Conservation (phyloP, 2,329 filamentous ascomycete species). For the Trichophyton simii region DNA sequence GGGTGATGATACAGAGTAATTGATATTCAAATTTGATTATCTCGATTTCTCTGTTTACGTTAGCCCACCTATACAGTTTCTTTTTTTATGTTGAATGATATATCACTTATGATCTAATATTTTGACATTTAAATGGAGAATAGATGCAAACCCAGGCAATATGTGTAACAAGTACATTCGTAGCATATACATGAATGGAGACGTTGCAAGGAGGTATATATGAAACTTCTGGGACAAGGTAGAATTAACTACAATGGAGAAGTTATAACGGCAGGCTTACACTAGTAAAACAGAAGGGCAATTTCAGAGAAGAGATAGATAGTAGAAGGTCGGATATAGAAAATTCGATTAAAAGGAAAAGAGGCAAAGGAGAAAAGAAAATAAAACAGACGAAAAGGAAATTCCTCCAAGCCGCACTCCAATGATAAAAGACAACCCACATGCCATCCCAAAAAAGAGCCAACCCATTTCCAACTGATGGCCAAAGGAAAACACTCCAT, state of each 20-base stretch:
- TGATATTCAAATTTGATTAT: not conserved
- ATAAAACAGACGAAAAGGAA: not conserved
- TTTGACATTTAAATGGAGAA: not conserved
- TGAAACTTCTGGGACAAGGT: not conserved
- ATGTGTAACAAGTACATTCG: not conserved
- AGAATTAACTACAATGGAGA: not conserved
- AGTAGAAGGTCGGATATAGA: not conserved
- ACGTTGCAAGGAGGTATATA: not conserved
- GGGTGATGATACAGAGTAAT: slow-evolving; percentile 8
- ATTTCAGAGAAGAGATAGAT: not conserved
- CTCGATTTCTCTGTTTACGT: not conserved
- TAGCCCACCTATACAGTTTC: not conserved
- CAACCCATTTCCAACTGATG: slow-evolving; percentile 13
- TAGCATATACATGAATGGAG: not conserved
- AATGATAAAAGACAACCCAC: slow-evolving; percentile 10
- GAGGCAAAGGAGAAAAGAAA: not conserved
- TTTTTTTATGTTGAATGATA: not conserved
- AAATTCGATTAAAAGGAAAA: not conserved
- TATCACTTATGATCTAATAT: not conserved
- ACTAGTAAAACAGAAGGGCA: not conserved
- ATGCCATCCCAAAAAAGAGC: slow-evolving; percentile 13
- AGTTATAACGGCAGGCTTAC: not conserved
- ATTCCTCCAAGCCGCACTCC: slow-evolving; percentile 14
- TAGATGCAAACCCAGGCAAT: too few relatives aligned
- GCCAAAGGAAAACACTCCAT: slow-evolving; percentile 14